Percentiles rank a stretch among this genome's conserved stretches.
Evolutionary conservation across 2,329 filamentous ascomycete species (phyloP).

Genomic region (Coniochaeta ligniaria): DNA sequence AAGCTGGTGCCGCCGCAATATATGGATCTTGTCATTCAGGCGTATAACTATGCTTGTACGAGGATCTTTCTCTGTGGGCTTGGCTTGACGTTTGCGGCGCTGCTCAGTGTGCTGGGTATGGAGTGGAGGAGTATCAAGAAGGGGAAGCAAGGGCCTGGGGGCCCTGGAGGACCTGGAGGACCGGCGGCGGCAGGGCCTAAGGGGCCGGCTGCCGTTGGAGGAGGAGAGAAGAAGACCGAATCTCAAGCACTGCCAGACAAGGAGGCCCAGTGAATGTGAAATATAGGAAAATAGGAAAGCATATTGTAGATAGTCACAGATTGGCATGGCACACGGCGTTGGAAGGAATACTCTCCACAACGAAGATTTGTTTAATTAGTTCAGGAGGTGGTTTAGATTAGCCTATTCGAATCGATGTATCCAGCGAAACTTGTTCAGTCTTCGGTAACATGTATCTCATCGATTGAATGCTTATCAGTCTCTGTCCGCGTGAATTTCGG

Average conservation of each 20-base stretch:
- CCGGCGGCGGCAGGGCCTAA: not conserved
- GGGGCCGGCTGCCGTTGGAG: not conserved
- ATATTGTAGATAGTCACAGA: not conserved
- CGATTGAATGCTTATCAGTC: too few species aligned
- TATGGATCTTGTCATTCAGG: slow-evolving; percentile 45
- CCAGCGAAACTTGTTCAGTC: too few species aligned
- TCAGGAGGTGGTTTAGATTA: not conserved
- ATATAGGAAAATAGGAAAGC: not conserved
- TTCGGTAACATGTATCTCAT: too few species aligned
- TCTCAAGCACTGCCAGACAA: not conserved
- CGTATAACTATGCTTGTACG: slow-evolving; percentile 59
- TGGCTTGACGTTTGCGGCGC: slow-evolving; percentile 45
- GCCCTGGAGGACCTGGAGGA: slow-evolving; percentile 2
- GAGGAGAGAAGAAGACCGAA: not conserved
- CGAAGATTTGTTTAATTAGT: not conserved
- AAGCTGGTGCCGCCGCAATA: slow-evolving; percentile 40
- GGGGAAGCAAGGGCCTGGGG: slow-evolving; percentile 12
- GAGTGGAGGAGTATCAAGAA: slow-evolving; percentile 66
- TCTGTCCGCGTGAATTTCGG: not conserved
- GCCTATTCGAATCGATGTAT: not conserved
- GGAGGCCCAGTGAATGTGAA: not conserved
- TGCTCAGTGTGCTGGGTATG: slow-evolving; percentile 51
- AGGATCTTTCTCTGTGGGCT: slow-evolving; percentile 56
- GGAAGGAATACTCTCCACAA: not conserved
- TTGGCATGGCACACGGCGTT: not conserved